These are phyloP conservation scores for Mycena filopes DNA, from an alignment of 768 basidiomycete genomes.

Conservation along the genomic window DNA sequence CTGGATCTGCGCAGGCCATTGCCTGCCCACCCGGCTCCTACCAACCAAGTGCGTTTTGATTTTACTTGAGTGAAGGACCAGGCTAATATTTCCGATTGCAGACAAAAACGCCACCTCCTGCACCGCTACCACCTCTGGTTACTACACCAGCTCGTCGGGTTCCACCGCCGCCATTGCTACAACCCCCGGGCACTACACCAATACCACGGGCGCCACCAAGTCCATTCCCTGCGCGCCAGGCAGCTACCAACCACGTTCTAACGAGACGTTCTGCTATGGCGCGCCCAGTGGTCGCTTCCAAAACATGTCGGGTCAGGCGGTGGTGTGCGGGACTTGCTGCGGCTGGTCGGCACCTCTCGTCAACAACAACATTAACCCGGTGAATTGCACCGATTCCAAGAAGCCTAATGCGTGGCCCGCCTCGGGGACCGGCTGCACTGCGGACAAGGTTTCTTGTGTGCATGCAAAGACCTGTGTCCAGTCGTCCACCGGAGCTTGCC, in stretches of 20 bases:
- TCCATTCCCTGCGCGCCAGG: background rate
- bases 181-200: background rate
- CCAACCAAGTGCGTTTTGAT: slow-evolving; percentile 18
- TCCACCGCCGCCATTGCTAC: background rate
- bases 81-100: background rate
- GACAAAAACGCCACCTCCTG: background rate
- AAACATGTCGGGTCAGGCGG: slow-evolving; percentile 5
- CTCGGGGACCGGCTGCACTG: slow-evolving; percentile 18
- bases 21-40: slow-evolving; percentile 10
- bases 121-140: background rate
- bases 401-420: background rate
- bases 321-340: slow-evolving; percentile 21
- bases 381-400: slow-evolving; percentile 19
- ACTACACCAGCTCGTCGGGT: too few species aligned
- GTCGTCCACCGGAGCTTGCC: slow-evolving; percentile 6
- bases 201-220: background rate
- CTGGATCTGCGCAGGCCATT: background rate
- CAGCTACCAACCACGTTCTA: slow-evolving; percentile 11
- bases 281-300: slow-evolving; percentile 22
- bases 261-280: slow-evolving; percentile 9
- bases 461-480: slow-evolving; percentile 13
- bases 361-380: slow-evolving; percentile 15
- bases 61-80: background rate
- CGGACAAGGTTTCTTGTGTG: background rate
- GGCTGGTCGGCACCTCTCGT: slow-evolving; percentile 8